Base-by-base conservation (phyloP, 495 filamentous ascomycete species). In the Entonaema liquescens region DNA sequence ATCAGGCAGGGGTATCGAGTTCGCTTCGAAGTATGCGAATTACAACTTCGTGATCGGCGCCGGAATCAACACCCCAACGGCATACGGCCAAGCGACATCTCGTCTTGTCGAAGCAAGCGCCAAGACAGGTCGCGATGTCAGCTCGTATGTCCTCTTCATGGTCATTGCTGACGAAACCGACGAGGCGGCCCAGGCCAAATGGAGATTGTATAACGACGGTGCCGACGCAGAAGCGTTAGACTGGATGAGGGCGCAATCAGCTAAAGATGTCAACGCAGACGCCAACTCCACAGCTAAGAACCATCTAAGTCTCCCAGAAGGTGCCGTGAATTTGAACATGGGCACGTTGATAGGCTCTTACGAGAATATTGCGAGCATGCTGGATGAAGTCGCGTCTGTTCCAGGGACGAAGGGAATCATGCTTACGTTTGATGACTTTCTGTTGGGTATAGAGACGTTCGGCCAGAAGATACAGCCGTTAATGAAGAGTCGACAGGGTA, bases 321-420 rank as follows among this genome's bases (percentile, higher is more conserved):
- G 77, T 4, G 68, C 75, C 1, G 73, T 79, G 21, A 79, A 75
- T 59, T 58, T 79, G 11, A 79, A 79, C 35, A 65, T 68, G 65
- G 77, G 77, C 7, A 76, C 75, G 1, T 59, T 79, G 13, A 42
- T 79, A 21, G 77, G 77, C 6, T 71, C 68, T 1, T 79, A 71
- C 49, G 75, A 75, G 52, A 74, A 63, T 15, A 58, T 79, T 35
- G 77, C 77, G 11, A 42, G 57, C 11, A 77, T 79, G 73, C 52
- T 79, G 23, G 77, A 79, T 57, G 71, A 77, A 23, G 71, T 68
- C 29, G 77, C 77, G 0, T 63, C 60, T 12, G 66, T 79, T 5
- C 67, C 65, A 13, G 77, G 77, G 7, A 76, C 69, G 42, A 79
- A 79, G 65, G 76, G 77, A 11, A 79, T 79, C 47, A 77, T 79